Percentiles rank a stretch among this genome's conserved stretches.
Conservation (phyloP, 108 stramenopile species). For the Cyclotella atomus region DNA sequence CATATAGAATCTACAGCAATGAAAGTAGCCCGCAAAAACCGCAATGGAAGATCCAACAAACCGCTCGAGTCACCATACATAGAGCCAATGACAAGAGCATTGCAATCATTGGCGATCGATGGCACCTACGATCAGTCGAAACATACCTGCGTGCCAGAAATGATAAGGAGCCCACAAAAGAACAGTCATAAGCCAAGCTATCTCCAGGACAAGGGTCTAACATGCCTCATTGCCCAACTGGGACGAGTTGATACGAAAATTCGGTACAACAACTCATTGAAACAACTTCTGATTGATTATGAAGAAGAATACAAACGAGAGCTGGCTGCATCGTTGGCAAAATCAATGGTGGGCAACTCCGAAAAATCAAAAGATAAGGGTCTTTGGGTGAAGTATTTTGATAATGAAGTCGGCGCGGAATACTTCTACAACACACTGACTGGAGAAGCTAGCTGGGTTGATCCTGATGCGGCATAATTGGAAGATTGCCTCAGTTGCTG, state of each 20-base stretch:
- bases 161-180: not conserved
- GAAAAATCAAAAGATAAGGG: too few relatives aligned
- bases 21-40: too few relatives aligned
- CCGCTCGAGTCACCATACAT: too few relatives aligned
- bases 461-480: conserved; percentile 13
- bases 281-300: conserved; percentile 1
- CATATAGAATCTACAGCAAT: too few relatives aligned
- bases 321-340: conserved; percentile 9
- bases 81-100: not conserved
- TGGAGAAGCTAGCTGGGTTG: conserved; percentile 37
- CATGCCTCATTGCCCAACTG: conserved; percentile 19
- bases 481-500: not conserved
- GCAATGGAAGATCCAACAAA: too few relatives aligned
- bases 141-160: not conserved
- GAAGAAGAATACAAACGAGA: conserved; percentile 28
- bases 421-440: conserved; percentile 24
- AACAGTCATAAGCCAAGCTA: not conserved
- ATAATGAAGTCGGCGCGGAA: conserved; percentile 23
- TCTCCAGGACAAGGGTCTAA: conserved; percentile 13
- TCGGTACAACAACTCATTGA: conserved; percentile 5
- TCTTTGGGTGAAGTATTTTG: conserved; percentile 4
- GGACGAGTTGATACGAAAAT: conserved; percentile 9
- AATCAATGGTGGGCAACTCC: not conserved
- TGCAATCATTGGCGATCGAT: not conserved
- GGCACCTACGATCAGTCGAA: not conserved